Percentiles rank a stretch among this genome's conserved stretches.
phyloP scores from a whole-genome alignment of 805 yeast species.

The Yarrowia sp. region DNA sequence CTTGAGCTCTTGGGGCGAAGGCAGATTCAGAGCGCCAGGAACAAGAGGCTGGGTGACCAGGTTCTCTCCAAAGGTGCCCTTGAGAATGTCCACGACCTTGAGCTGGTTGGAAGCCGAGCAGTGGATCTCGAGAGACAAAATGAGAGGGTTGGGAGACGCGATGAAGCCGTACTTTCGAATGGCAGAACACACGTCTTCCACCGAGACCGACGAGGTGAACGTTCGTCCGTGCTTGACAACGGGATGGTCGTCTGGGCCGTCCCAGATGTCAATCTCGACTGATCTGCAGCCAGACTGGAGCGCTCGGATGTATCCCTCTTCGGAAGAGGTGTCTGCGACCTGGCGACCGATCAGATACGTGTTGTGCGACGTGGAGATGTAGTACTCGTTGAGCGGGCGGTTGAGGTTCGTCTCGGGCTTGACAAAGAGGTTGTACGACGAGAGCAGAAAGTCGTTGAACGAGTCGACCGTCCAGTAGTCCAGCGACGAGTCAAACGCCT shows the following conservation, averaged over 20 bases:
- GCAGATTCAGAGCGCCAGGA: slow-evolving; percentile 44
- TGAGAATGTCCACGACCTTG: slow-evolving; percentile 53
- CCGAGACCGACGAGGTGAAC: slow-evolving; percentile 69
- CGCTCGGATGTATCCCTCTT: slow-evolving; percentile 84
- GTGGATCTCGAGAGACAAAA: slow-evolving; percentile 80
- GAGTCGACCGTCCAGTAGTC: slow-evolving; percentile 34
- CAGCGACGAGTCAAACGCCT: slow-evolving; percentile 20
- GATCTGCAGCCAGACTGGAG: slow-evolving; percentile 92
- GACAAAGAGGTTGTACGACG: slow-evolving; percentile 32
- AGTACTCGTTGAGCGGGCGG: slow-evolving; percentile 79
- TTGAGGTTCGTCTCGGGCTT: slow-evolving; percentile 44
- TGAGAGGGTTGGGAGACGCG: slow-evolving; percentile 80
- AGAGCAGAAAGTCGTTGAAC: slow-evolving; percentile 43
- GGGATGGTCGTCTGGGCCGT: slow-evolving; percentile 68
- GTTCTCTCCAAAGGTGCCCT: slow-evolving; percentile 57
- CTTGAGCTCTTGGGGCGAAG: slow-evolving; percentile 71
- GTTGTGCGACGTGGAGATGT: slow-evolving; percentile 89
- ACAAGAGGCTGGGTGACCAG: slow-evolving; percentile 48
- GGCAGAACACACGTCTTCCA: slow-evolving; percentile 66
- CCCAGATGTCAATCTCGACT: slow-evolving; percentile 96
- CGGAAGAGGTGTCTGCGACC: slow-evolving; percentile 79
- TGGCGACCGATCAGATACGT: slow-evolving; percentile 89
- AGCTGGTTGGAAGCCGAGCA: slow-evolving; percentile 69
- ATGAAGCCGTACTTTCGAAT: slow-evolving; percentile 84
- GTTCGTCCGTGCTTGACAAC: slow-evolving; percentile 88